These are phyloP conservation scores for Parietaria judaica DNA, from an alignment of 306 rosid species.

Conservation along the genomic window DNA sequence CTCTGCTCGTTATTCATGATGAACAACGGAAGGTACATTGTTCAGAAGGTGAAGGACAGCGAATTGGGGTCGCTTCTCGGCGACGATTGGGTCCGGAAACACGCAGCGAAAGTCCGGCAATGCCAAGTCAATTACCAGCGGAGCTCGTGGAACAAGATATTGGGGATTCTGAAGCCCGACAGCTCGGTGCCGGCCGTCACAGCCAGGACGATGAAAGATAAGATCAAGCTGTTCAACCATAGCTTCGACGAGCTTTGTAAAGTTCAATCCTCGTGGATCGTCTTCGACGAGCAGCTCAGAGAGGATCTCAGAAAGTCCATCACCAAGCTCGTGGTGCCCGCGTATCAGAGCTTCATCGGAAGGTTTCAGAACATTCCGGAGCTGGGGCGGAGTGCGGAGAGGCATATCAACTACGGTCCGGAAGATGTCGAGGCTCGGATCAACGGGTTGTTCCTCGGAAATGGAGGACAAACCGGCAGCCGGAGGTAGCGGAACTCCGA, in stretches of 20 bases:
- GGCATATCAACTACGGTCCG: slow-evolving; percentile 39
- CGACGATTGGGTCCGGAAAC: slow-evolving; percentile 82
- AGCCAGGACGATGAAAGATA: slow-evolving; percentile 62
- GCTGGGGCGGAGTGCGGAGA: slow-evolving; percentile 48
- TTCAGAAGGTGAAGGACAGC: slow-evolving; percentile 64
- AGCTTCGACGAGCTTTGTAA: slow-evolving; percentile 65
- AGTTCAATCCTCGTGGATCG: slow-evolving; percentile 58
- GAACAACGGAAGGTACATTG: slow-evolving; percentile 86
- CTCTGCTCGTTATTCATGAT: slow-evolving; percentile 71
- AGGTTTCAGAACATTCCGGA: slow-evolving; percentile 54
- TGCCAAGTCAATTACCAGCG: slow-evolving; percentile 58
- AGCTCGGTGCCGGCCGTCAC: slow-evolving; percentile 36
- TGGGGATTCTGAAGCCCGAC: slow-evolving; percentile 54
- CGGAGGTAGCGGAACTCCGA: slow-evolving; percentile 41
- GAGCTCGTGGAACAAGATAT: slow-evolving; percentile 68
- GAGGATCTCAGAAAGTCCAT: slow-evolving; percentile 63
- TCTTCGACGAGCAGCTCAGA: slow-evolving; percentile 63
- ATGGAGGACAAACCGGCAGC: slow-evolving; percentile 48
- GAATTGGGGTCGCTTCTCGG: slow-evolving; percentile 73
- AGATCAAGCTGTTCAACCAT: slow-evolving; percentile 51
- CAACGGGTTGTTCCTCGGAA: slow-evolving; percentile 46
- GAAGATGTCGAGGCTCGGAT: slow-evolving; percentile 58
- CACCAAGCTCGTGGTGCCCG: slow-evolving; percentile 48
- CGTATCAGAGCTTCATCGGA: slow-evolving; percentile 54
- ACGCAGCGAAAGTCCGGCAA: slow-evolving; percentile 60